Evolutionary conservation across 176 grass and related monocot genomes (phyloP).

Genomic region (Musa troglodytarum): DNA sequence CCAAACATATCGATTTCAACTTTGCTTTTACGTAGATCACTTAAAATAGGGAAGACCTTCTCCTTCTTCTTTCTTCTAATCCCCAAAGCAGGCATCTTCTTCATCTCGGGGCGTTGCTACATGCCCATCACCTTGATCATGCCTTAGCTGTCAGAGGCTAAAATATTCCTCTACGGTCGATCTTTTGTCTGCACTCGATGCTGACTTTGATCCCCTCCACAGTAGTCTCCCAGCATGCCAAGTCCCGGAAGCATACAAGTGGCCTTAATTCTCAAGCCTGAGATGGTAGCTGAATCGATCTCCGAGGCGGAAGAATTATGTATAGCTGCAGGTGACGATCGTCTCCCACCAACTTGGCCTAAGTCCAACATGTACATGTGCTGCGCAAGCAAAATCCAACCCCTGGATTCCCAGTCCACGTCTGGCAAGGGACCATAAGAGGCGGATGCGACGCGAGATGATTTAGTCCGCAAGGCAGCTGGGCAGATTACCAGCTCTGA

Average conservation of each 20-base stretch:
- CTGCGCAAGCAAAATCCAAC: no score
- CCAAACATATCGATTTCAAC: no score
- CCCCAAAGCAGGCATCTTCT: background rate
- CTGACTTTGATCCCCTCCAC: background rate
- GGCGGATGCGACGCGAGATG: no score
- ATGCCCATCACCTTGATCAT: background rate
- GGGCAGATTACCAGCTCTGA: background rate
- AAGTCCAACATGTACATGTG: background rate
- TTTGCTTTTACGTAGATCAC: no score
- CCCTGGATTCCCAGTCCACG: no score
- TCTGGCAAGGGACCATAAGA: no score
- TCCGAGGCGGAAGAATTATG: no score
- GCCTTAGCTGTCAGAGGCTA: background rate
- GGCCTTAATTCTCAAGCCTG: no score
- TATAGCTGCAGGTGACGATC: background rate
- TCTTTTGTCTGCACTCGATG: background rate
- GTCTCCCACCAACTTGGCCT: background rate
- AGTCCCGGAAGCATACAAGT: no score
- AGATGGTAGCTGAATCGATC: no score
- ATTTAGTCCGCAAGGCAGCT: background rate
- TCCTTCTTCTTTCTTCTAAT: background rate
- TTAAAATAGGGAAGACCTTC: no score
- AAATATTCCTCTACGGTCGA: background rate
- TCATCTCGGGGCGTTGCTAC: background rate
- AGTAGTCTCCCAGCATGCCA: no score